Evolutionary conservation across 2,329 filamentous ascomycete species (phyloP), one percentile per base, ranked within the genome.

Genomic region (Aspergillus vadensis): DNA sequence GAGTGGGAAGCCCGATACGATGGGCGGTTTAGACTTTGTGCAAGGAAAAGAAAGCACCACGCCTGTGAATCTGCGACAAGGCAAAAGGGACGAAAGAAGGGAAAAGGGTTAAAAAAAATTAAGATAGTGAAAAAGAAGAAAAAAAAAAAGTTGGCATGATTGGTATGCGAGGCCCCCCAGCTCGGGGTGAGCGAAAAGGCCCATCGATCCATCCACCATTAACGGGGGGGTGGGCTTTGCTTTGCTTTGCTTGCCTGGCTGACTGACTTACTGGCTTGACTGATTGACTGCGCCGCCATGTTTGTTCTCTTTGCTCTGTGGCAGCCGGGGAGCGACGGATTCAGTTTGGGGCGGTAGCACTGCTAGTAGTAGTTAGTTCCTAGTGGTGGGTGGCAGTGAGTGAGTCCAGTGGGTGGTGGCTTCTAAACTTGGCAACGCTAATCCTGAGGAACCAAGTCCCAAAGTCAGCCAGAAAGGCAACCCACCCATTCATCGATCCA

Each of bases 401-500:
- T 30, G 27, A 30, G 25, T 27, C 25, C n/a, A 10, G 41, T 44
- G 41, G n/a, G 49, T 41, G 49, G 51, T 57, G 38, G 39, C 55
- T 65, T 61, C 64, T 66, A 66, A 66, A 59, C 64, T 66, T 66
- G 63, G 64, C 62, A 66, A 62, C 64, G 47, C 63, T 61, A 64
- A 58, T 21, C 44, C 27, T 27, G 48, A 50, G 47, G 23, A 57
- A 57, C 55, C 55, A 48, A 23, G n/a, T 39, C 25, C 23, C 25
- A 27, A 21, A 44, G 15, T 44, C 17, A 44, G 17, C 17, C 41
- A 12, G 8, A 44, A 17, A 44, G n/a, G 15, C 17, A 43, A 43
- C 39, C 39, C n/a, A 43, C 39, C 41, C 32, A 36, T 25, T 25
- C 25, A 27, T 27, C 5, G 5, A 23, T 23, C 25, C 25, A 8